phyloP scores from a whole-genome alignment of 148 eudicot species.

The Chenopodium album region DNA sequence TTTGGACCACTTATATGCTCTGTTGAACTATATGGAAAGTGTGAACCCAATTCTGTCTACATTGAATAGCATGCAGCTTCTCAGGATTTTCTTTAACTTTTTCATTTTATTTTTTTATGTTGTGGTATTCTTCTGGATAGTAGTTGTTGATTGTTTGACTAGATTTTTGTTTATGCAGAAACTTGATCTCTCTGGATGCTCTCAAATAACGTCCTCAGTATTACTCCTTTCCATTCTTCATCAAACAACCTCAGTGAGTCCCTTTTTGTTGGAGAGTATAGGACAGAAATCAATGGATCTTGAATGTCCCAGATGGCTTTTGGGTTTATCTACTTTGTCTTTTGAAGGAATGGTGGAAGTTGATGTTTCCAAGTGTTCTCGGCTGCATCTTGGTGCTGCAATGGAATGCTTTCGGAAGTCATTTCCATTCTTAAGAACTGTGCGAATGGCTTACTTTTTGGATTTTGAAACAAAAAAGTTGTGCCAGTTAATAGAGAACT shows the following conservation, averaged over 20 bases:
- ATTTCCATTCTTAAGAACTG: constrained; percentile 60
- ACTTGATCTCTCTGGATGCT: constrained; percentile 84
- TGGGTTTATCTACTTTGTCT: constrained; percentile 35
- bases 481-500: constrained; percentile 42
- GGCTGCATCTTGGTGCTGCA: constrained; percentile 50
- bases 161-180: constrained; percentile 48
- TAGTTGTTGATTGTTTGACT: constrained; percentile 10
- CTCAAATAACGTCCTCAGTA: constrained; percentile 48
- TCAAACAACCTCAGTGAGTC: constrained; percentile 24
- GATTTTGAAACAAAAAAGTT: constrained; percentile 48
- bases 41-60: background rate
- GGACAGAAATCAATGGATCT: constrained; percentile 27
- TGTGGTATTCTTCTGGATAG: background rate
- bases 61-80: background rate
- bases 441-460: constrained; percentile 60
- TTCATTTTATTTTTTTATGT: too few relatives aligned
- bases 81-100: background rate
- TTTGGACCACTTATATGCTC: background rate
- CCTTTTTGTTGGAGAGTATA: constrained; percentile 31
- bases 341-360: constrained; percentile 64
- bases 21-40: background rate
- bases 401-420: constrained; percentile 56
- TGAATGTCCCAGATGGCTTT: constrained; percentile 24
- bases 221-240: constrained; percentile 62
- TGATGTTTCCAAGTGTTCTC: constrained; percentile 75